Conservation (phyloP, 148 eudicot species). For the Pouteria glomerata region DNA sequence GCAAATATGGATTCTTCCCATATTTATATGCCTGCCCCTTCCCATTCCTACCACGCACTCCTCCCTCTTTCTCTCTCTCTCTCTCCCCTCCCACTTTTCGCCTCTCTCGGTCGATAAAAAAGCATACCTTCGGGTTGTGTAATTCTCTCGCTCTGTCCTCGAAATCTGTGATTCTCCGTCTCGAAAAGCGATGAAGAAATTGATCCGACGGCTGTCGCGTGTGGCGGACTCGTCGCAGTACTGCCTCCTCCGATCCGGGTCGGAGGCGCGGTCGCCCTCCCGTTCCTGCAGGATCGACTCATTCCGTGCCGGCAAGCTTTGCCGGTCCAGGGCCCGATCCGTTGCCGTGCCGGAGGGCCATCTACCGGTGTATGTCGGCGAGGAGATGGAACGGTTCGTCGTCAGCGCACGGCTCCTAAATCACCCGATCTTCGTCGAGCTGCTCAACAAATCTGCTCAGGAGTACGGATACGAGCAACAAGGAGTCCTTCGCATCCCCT, state of each 20-base stretch:
- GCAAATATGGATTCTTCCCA: too few relatives aligned
- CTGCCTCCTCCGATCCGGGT: constrained; percentile 40
- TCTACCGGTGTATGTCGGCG: constrained; percentile 80
- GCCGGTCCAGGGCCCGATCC: constrained; percentile 8
- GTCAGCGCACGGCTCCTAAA: constrained; percentile 62
- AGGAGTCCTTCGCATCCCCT: constrained; percentile 76
- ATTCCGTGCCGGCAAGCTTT: neutral
- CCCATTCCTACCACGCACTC: too few relatives aligned
- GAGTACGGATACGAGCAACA: constrained; percentile 80
- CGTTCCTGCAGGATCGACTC: constrained; percentile 8
- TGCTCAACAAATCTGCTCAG: constrained; percentile 68
- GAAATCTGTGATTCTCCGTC: neutral
- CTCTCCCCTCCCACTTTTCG: neutral
- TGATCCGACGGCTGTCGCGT: constrained; percentile 53
- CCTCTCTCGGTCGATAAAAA: too few relatives aligned
- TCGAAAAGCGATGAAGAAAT: constrained; percentile 44
- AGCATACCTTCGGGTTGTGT: too few relatives aligned
- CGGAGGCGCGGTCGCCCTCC: constrained; percentile 18
- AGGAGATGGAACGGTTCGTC: constrained; percentile 67
- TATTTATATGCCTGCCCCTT: too few relatives aligned
- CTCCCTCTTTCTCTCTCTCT: too few relatives aligned
- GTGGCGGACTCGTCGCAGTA: constrained; percentile 69
- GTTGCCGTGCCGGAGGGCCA: constrained; percentile 53
- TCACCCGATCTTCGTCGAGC: constrained; percentile 62
- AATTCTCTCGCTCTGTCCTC: too few relatives aligned